Evolutionary conservation across 2,329 filamentous ascomycete species (phyloP), one percentile per base, ranked within the genome.

Genomic region (Canariomyces notabilis): DNA sequence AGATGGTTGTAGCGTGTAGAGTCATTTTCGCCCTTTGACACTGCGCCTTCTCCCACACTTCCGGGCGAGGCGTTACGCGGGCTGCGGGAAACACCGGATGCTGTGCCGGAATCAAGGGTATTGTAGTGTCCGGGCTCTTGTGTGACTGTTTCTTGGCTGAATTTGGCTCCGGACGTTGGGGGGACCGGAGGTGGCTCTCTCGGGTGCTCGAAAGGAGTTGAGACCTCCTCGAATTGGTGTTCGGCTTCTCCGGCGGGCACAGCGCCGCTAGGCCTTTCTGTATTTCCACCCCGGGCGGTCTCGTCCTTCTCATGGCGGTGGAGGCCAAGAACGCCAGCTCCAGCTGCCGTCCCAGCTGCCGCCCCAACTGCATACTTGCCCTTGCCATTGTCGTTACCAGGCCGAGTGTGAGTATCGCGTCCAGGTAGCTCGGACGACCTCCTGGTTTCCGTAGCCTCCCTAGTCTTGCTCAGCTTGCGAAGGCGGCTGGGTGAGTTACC

Each of bases 161-260:
- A n/a, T n/a, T 23, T 5, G 12, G 26, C 16, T 9, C 41, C 38
- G 20, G 37, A 12, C 16, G 18, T 40, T 7, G 45, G 41, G 1
- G 42, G 43, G 23, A 49, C 32, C n/a, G n/a, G n/a, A 5, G 48
- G 53, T 7, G 49, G 41, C 29, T 50, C 49, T 23, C 53, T 48
- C 1, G 53, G 51, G 20, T 56, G 48, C 32, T 56, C 53, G 26
- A 52, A 56, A 9, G 44, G 45, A 7, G 51, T 42, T n/a, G 44
- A 35, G 37, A 49, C 33, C 22, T 38, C 18, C n/a, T 44, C 40
- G 12, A 37, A 12, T 15, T 41, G 39, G 14, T 26, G 19, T n/a
- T 21, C 6, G 5, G 37, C 14, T 1, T 44, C 36, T n/a, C 31
- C 49, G 5, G 31, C 39, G 2, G 42, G 39, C 1, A 35, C 39